phyloP scores from a whole-genome alignment of 768 basidiomycete species.

The Boletus insuetus region DNA sequence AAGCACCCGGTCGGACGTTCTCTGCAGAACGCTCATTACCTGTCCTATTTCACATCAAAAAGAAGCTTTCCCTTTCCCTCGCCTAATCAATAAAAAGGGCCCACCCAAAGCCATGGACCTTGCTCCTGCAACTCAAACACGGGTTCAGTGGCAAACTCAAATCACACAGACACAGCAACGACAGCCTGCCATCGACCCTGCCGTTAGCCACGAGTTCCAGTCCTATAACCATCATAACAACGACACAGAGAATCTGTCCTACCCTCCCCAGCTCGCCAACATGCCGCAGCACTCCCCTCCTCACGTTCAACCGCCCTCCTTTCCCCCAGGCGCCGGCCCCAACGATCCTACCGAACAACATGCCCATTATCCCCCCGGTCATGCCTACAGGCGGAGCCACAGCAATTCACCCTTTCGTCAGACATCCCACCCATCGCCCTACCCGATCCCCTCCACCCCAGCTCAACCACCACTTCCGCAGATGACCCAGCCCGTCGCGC shows the following conservation, averaged over 20 bases:
- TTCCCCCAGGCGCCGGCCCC: conserved; percentile 34
- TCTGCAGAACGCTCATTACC: conserved; percentile 28
- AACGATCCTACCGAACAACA: conserved; percentile 34
- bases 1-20: conserved; percentile 22
- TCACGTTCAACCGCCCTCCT: conserved; percentile 38
- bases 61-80: conserved; percentile 34
- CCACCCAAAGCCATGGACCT: conserved; percentile 32
- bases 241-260: conserved; percentile 24
- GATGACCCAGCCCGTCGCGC: conserved; percentile 18
- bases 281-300: conserved; percentile 29
- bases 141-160: conserved; percentile 33
- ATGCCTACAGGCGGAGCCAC: conserved; percentile 33
- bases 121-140: conserved; percentile 33
- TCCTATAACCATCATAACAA: conserved; percentile 30
- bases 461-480: conserved; percentile 29
- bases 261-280: conserved; percentile 29
- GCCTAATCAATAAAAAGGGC: conserved; percentile 37
- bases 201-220: conserved; percentile 34
- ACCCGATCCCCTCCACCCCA: conserved; percentile 35
- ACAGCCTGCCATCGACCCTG: conserved; percentile 34
- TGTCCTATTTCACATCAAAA: conserved; percentile 32
- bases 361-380: conserved; percentile 35
- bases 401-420: conserved; percentile 35
- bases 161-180: conserved; percentile 35
- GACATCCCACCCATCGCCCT: conserved; percentile 40